Evolutionary conservation across 257 asterid genomes (phyloP).

Genomic region (Solanum tacnaense): DNA sequence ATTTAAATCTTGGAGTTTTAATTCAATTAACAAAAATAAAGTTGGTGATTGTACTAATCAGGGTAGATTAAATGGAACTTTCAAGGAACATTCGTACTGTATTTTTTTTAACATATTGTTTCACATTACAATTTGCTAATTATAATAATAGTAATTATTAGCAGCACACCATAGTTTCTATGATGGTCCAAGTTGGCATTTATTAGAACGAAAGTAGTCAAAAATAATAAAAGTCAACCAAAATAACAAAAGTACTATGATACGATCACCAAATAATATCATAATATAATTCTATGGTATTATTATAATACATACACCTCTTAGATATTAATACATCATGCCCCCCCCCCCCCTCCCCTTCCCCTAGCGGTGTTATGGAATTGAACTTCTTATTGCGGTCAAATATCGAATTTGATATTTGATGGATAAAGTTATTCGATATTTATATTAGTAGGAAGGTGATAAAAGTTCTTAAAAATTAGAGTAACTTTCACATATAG

Average conservation of each 20-base stretch:
- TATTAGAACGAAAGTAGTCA: neutral
- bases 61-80: neutral
- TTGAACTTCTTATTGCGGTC: neutral
- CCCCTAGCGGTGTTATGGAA: neutral
- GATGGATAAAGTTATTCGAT: neutral
- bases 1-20: neutral
- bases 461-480: too few species aligned
- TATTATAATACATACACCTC: neutral
- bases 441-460: neutral
- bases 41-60: neutral
- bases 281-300: neutral
- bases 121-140: neutral
- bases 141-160: neutral
- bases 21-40: neutral
- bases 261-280: neutral
- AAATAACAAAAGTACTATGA: neutral
- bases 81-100: neutral
- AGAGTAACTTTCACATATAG: too few species aligned
- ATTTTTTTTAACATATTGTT: neutral
- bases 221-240: neutral
- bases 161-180: neutral
- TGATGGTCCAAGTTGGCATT: neutral
- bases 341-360: too few species aligned
- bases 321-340: too few species aligned
- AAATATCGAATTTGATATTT: neutral